Conservation (phyloP, 129 eudicot species). For the Apium graveolens region DNA sequence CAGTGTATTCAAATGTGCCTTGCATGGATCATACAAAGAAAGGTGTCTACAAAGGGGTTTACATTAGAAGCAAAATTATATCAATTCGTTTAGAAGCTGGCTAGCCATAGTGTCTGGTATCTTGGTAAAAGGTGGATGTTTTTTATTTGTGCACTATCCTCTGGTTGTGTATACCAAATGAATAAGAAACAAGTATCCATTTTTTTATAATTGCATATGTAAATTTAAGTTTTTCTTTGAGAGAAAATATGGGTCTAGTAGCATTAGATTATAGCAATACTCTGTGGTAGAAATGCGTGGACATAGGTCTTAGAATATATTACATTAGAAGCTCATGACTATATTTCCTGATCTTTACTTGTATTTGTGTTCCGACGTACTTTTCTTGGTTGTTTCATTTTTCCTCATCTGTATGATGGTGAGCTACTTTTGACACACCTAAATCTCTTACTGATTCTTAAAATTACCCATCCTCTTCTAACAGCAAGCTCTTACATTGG, state of each 20-base stretch:
- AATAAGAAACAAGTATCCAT: background rate
- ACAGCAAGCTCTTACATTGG: conserved; percentile 68
- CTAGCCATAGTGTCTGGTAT: background rate
- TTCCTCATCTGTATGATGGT: background rate
- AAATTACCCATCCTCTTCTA: conserved; percentile 11
- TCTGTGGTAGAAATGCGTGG: background rate
- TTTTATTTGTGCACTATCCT: background rate
- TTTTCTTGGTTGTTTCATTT: background rate
- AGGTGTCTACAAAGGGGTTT: background rate
- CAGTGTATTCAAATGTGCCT: background rate
- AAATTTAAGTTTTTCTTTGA: background rate
- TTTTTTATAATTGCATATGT: background rate
- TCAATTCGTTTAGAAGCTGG: background rate
- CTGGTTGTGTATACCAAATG: background rate
- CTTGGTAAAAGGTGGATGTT: background rate
- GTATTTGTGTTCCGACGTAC: background rate
- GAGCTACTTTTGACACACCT: background rate
- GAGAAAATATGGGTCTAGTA: background rate
- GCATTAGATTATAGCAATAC: background rate
- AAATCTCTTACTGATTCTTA: conserved; percentile 6
- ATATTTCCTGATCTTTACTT: background rate
- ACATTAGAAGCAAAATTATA: background rate
- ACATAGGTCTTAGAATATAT: background rate
- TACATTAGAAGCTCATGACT: background rate
- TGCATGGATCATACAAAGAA: background rate